Conservation (phyloP, 2,329 filamentous ascomycete genomes). For the Colletotrichum chrysophilum region DNA sequence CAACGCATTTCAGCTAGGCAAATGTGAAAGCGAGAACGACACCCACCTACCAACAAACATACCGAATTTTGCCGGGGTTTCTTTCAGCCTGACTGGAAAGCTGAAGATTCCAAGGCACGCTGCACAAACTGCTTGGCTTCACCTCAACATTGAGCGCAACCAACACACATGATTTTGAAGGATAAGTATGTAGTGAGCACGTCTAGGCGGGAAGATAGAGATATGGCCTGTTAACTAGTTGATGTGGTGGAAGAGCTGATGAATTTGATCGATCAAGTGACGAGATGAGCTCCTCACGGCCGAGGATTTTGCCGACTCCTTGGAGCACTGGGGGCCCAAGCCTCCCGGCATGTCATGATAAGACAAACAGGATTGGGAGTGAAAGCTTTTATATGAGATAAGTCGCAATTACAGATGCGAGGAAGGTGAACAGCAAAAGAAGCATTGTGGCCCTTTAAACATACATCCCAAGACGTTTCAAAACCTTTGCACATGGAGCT, state of each 20-base stretch:
- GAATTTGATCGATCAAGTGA: background rate
- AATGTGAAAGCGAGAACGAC: background rate
- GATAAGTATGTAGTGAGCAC: background rate
- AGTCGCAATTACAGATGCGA: background rate
- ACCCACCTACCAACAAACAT: background rate
- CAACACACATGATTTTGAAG: background rate
- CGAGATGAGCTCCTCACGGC: background rate
- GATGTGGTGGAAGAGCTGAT: background rate
- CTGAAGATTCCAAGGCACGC: background rate
- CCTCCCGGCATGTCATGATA: background rate
- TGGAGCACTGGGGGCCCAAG: background rate
- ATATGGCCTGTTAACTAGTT: background rate
- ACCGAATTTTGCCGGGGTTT: background rate
- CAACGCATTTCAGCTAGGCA: background rate
- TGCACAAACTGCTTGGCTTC: background rate
- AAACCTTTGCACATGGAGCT: background rate
- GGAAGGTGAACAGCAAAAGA: background rate
- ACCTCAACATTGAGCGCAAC: background rate
- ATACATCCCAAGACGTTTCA: background rate
- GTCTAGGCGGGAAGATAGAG: background rate
- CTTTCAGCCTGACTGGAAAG: background rate
- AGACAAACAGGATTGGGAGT: background rate
- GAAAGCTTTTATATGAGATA: accelerated
- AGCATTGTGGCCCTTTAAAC: accelerated
- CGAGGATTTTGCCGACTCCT: background rate